Evolutionary conservation across 768 basidiomycete genomes (phyloP).

Genomic region (Hypholoma fasciculare): DNA sequence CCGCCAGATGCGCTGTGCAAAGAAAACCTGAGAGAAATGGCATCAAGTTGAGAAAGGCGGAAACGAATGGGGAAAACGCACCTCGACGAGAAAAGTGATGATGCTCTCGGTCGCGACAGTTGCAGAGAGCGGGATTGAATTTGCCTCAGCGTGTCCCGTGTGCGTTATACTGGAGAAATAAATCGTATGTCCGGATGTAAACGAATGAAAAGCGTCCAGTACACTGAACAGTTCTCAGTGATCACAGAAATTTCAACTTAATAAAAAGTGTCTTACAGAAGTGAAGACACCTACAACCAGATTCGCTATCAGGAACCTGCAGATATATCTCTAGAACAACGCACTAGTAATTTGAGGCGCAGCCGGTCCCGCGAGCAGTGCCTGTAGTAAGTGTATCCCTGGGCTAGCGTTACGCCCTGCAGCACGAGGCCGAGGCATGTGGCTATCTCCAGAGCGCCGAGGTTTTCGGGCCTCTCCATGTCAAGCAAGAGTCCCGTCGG

Average conservation of each 20-base stretch:
- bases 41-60: not conserved
- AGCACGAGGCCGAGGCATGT: constrained; percentile 11
- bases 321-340: not conserved
- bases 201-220: constrained; percentile 19
- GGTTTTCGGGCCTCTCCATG: not conserved
- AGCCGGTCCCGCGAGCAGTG: not conserved
- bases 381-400: constrained; percentile 7
- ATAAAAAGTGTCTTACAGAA: not conserved
- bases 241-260: not conserved
- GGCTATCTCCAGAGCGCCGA: constrained; percentile 11
- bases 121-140: constrained; percentile 20
- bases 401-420: constrained; percentile 8
- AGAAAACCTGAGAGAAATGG: not conserved
- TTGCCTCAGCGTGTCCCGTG: constrained; percentile 7
- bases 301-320: not conserved
- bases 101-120: constrained; percentile 19
- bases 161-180: constrained; percentile 18
- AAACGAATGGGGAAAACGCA: not conserved
- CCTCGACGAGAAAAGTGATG: constrained; percentile 21
- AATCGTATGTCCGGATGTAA: constrained; percentile 15
- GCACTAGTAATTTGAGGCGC: constrained; percentile 3
- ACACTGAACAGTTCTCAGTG: constrained; percentile 1
- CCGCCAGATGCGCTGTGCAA: not conserved
- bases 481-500: no score
- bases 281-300: not conserved